These are phyloP conservation scores for Ogataea philodendri DNA, from an alignment of 805 yeast species.

Conservation along the genomic window DNA sequence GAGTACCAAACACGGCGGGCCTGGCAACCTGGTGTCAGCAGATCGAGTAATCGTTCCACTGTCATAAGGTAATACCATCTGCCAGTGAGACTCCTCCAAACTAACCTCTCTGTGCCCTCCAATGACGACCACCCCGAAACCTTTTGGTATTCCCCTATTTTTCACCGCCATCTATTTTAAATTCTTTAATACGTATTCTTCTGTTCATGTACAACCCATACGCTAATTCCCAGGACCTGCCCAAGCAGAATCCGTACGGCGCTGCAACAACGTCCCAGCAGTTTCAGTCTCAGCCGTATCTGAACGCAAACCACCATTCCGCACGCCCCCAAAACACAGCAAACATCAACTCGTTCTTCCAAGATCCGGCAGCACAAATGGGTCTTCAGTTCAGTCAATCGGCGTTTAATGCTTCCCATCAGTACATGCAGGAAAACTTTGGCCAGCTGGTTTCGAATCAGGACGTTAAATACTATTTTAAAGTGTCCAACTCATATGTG, in stretches of 20 bases:
- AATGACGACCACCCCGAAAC: not conserved
- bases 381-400: conserved; percentile 86
- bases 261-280: conserved; percentile 22
- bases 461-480: conserved; percentile 81
- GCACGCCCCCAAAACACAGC: conserved; percentile 11
- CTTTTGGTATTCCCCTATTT: not conserved
- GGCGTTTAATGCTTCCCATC: conserved; percentile 79
- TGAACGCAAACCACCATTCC: conserved; percentile 14
- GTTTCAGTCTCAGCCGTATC: conserved; percentile 21
- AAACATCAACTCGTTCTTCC: conserved; percentile 47
- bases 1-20: too few species aligned
- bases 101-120: too few species aligned
- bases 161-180: conserved; percentile 9
- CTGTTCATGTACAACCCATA: conserved; percentile 45
- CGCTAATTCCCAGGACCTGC: conserved; percentile 30
- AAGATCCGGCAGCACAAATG: conserved; percentile 77
- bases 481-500: conserved; percentile 88
- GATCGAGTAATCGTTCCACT: too few species aligned
- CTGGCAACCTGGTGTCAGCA: too few species aligned
- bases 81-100: too few species aligned
- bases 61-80: too few species aligned
- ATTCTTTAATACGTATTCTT: conserved; percentile 11
- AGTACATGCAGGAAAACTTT: conserved; percentile 72
- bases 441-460: conserved; percentile 48
- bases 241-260: conserved; percentile 16